phyloP scores from a whole-genome alignment of 345 rosid species.

The Lumnitzera littorea region DNA sequence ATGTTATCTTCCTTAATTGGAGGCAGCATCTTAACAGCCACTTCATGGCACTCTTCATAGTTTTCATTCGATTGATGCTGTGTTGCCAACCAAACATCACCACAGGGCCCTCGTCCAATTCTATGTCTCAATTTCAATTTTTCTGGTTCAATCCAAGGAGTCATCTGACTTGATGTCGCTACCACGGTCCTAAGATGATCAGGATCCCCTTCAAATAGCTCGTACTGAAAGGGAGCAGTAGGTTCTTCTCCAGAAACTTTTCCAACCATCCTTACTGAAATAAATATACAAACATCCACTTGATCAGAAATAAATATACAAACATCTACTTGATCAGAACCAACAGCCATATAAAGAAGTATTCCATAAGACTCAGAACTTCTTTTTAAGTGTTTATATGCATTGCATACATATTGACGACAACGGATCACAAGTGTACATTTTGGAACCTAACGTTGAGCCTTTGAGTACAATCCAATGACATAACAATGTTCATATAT shows the following conservation, averaged over 20 bases:
- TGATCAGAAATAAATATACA: not conserved
- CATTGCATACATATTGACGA: too few species aligned
- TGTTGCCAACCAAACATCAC: constrained; percentile 95
- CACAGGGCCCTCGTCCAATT: constrained; percentile 90
- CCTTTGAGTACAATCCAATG: too few species aligned
- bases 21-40: constrained; percentile 76
- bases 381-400: too few species aligned
- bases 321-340: not conserved
- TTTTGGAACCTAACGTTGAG: too few species aligned
- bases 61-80: constrained; percentile 55
- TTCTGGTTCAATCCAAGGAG: constrained; percentile 66
- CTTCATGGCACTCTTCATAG: constrained; percentile 68
- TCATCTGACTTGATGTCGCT: constrained; percentile 35
- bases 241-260: constrained; percentile 34
- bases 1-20: constrained; percentile 54
- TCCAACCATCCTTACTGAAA: constrained; percentile 49
- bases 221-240: constrained; percentile 52
- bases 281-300: not conserved
- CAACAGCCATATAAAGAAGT: too few species aligned
- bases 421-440: too few species aligned
- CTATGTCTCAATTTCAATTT: constrained; percentile 72
- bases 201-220: constrained; percentile 57
- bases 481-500: too few species aligned
- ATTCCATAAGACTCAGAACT: too few species aligned
- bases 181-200: constrained; percentile 46